Base-by-base conservation (phyloP, 805 yeast species). In the Myxozyma monticola region DNA sequence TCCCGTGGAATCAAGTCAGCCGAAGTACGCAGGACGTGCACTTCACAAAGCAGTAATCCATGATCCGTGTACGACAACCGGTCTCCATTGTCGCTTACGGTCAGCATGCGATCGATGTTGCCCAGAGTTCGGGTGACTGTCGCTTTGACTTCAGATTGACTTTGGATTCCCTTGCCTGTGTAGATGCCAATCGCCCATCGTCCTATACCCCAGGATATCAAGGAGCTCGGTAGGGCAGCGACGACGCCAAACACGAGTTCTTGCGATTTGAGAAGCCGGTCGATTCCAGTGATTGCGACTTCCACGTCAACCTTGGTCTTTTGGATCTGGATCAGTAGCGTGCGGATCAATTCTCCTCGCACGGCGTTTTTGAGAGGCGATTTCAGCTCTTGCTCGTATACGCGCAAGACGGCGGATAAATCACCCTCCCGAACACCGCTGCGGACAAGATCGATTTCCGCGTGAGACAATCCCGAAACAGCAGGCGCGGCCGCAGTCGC, bases 231-330 rank as follows among this genome's bases (percentile, higher is more conserved):
- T 17, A 90, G 78, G 2, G 93, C 83, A 1, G 97, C 96, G 22
- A 93, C 85, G 20, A 88, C 72, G 0, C 96, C 96, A 71, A 91
- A 88, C n/a, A 93, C 93, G 47, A 91, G 76, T 65, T 93, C 96
- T 70, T 91, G 99, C 43, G 93, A 84, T 66, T 88, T 85, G 38
- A 93, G 75, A 58, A 91, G 72, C 64, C 86, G 84, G 68, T 93
- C 98, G 55, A 93, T 90, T 7, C 98, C 98, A 60, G 78, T 80
- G 54, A 91, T 78, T 0, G 96, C 98, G 4, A 89, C 72, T 31
- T 86, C 89, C 7, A 96, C 96, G 66, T 91, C 99, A 5, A 93
- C 97, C 68, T 91, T 91, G 10, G 96, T 84, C 69, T 93, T 91
- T 67, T 91, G 99, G n/a, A 93, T 74, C 67, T 93, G 98, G 55